Conservation (phyloP, 345 rosid genomes). For the Nephelium lappaceum region DNA sequence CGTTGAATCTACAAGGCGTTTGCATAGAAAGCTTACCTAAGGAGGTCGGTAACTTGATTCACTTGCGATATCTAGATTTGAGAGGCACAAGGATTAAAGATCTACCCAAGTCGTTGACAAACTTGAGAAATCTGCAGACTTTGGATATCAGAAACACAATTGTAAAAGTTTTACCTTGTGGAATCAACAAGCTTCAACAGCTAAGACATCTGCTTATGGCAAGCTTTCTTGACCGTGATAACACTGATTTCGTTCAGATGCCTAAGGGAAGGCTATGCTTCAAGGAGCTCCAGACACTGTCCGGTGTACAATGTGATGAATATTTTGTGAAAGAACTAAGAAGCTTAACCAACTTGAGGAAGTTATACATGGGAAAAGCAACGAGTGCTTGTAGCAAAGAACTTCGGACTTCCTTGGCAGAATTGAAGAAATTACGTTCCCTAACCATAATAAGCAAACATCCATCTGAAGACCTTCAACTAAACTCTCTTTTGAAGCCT, state of each 20-base stretch:
- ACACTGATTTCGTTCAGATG: background rate
- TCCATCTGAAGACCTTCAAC: background rate
- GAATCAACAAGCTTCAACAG: constrained; percentile 9
- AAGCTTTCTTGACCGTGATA: background rate
- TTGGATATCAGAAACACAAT: background rate
- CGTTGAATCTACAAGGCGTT: background rate
- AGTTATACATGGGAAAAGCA: background rate
- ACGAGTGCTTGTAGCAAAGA: background rate
- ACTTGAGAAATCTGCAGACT: constrained; percentile 7
- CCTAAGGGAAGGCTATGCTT: background rate
- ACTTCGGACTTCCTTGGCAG: background rate
- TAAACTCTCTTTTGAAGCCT: background rate
- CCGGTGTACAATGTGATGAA: background rate
- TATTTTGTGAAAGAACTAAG: constrained; percentile 4
- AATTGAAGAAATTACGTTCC: background rate
- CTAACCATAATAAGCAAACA: background rate
- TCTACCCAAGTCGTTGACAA: background rate
- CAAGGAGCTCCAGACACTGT: background rate
- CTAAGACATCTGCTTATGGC: background rate
- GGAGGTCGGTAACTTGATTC: background rate
- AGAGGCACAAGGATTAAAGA: background rate
- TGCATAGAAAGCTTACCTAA: constrained; percentile 2
- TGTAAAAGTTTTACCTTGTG: background rate
- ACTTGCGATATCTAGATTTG: constrained; percentile 7
- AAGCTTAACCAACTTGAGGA: constrained; percentile 7